Percentiles rank a stretch among this genome's conserved stretches.
Conservation (phyloP, 768 basidiomycete species). For the Chiua virens region DNA sequence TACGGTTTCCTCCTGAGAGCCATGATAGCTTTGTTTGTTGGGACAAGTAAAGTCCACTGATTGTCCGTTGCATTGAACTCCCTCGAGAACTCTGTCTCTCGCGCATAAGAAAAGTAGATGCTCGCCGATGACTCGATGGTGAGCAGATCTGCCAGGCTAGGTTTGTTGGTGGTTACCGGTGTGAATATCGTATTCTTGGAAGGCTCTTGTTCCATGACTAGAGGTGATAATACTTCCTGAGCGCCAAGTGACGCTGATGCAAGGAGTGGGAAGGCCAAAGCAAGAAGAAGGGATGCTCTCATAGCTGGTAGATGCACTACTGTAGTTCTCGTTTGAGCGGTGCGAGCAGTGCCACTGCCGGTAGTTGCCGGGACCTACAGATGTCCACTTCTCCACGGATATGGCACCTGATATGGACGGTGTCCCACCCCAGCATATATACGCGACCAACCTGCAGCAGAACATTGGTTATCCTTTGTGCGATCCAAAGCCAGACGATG, state of each 20-base stretch:
- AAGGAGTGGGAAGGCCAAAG: slow-evolving; percentile 31
- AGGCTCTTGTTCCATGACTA: slow-evolving; percentile 12
- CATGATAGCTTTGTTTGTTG: slow-evolving; percentile 88
- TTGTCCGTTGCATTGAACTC: slow-evolving; percentile 38
- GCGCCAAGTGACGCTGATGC: slow-evolving; percentile 29
- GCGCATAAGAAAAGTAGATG: slow-evolving; percentile 83
- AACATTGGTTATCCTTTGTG: slow-evolving; percentile 31
- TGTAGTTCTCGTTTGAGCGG: too few relatives aligned
- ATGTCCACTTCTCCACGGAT: neutral
- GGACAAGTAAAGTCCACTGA: slow-evolving; percentile 66
- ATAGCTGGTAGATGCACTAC: slow-evolving; percentile 5
- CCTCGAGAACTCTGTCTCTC: slow-evolving; percentile 63
- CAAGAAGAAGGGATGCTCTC: slow-evolving; percentile 19
- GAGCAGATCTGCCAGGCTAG: slow-evolving; percentile 71
- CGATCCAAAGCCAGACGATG: slow-evolving; percentile 25
- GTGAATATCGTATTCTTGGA: slow-evolving; percentile 15
- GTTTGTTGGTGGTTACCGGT: slow-evolving; percentile 45
- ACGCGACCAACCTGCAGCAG: slow-evolving; percentile 7
- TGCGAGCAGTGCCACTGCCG: neutral
- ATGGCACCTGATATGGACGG: neutral
- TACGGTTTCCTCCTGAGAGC: slow-evolving; percentile 80
- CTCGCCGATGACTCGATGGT: slow-evolving; percentile 74
- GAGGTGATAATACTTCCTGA: slow-evolving; percentile 26
- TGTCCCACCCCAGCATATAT: neutral
- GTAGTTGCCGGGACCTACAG: slow-evolving; percentile 1